These are phyloP conservation scores for Chalciporus pseudorubinellus DNA, from an alignment of 768 basidiomycete species.

Conservation along the genomic window DNA sequence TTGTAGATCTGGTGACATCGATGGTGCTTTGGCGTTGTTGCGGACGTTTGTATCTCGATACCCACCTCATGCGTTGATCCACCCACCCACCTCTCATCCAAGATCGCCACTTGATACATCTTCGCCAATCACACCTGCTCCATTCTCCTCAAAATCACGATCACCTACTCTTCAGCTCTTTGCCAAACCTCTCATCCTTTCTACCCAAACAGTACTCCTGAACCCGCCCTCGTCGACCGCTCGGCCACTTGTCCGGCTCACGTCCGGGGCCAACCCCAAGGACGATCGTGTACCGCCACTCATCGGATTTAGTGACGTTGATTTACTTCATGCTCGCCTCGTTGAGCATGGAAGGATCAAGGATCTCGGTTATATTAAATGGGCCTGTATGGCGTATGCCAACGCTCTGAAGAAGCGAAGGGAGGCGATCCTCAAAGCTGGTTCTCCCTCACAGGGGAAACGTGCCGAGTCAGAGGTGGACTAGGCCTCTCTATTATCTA, in stretches of 20 bases:
- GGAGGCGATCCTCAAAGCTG: conserved; percentile 34
- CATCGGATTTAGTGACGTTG: conserved; percentile 73
- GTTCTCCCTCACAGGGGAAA: neutral
- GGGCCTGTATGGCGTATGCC: conserved; percentile 70
- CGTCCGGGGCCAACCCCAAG: conserved; percentile 52
- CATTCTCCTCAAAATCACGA: conserved; percentile 5
- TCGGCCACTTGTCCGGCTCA: conserved; percentile 72
- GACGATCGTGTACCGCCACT: conserved; percentile 84
- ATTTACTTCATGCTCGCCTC: conserved; percentile 72
- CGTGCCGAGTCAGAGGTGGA: conserved; percentile 4
- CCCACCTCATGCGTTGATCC: conserved; percentile 54
- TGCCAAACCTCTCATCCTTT: conserved; percentile 49
- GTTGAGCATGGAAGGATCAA: conserved; percentile 42
- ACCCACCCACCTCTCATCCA: conserved; percentile 19
- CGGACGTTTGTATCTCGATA: conserved; percentile 62
- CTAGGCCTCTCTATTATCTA: neutral
- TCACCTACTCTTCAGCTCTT: conserved; percentile 17
- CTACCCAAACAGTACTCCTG: conserved; percentile 54
- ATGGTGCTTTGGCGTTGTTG: conserved; percentile 55
- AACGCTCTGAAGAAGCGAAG: conserved; percentile 62
- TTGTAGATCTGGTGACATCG: conserved; percentile 47
- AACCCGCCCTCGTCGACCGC: conserved; percentile 20
- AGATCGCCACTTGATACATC: neutral
- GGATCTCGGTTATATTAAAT: conserved; percentile 68
- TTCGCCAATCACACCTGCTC: neutral